These are phyloP conservation scores for Lactifluus volemus DNA, from an alignment of 768 basidiomycete genomes.

Conservation along the genomic window DNA sequence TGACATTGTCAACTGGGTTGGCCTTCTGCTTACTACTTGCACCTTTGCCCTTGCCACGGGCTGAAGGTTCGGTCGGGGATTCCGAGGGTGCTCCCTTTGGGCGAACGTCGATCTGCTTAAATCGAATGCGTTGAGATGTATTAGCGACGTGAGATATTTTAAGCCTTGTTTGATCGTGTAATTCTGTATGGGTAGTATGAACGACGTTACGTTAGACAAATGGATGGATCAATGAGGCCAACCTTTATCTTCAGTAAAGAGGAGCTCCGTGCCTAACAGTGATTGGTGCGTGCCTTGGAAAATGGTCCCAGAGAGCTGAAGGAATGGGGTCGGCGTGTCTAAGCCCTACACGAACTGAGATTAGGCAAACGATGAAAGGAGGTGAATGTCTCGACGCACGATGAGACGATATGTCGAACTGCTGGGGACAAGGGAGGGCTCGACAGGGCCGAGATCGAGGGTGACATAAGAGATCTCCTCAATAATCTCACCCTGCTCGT, in stretches of 20 bases:
- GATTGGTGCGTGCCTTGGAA: conserved; percentile 61
- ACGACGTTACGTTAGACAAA: neutral
- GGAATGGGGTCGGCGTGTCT: conserved; percentile 66
- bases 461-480: conserved; percentile 62
- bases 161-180: conserved; percentile 40
- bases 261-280: conserved; percentile 65
- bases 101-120: conserved; percentile 58
- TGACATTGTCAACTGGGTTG: neutral
- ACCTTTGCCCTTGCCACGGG: conserved; percentile 1
- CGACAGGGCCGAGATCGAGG: conserved; percentile 60
- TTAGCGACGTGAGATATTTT: conserved; percentile 48
- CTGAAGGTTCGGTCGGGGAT: neutral
- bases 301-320: conserved; percentile 70
- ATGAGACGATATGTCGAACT: conserved; percentile 65
- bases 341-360: conserved; percentile 39
- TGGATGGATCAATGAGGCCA: neutral
- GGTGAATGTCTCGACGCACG: conserved; percentile 34
- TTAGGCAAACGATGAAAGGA: neutral
- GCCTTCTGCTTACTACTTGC: neutral
- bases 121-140: conserved; percentile 61
- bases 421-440: conserved; percentile 68
- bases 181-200: conserved; percentile 27
- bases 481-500: conserved; percentile 28
- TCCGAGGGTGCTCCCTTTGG: conserved; percentile 26
- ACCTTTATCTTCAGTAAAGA: conserved; percentile 68